Percentiles rank a stretch among this genome's conserved stretches.
Evolutionary conservation across 2,329 filamentous ascomycete genomes (phyloP).

Genomic region (Leptographium flavum): DNA sequence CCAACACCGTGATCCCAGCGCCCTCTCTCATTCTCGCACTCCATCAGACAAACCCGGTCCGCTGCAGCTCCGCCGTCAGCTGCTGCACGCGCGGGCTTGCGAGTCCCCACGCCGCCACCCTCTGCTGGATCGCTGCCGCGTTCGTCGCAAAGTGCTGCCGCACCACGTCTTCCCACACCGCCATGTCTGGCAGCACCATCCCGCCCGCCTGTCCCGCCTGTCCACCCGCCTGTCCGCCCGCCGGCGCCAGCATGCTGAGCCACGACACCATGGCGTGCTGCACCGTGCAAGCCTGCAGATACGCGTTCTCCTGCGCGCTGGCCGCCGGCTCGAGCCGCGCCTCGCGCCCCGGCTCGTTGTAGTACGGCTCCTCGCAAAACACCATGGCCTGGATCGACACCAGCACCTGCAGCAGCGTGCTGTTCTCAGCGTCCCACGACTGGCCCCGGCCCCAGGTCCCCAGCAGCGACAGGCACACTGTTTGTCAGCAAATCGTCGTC

Average conservation of each 20-base stretch:
- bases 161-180: conserved; percentile 14
- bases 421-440: conserved; percentile 28
- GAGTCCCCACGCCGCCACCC: conserved; percentile 7
- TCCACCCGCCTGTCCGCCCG: background rate
- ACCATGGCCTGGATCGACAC: conserved; percentile 46
- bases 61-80: background rate
- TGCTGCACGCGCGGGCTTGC: conserved; percentile 1
- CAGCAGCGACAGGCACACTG: conserved; percentile 34
- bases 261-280: conserved; percentile 17
- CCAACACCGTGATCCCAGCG: background rate
- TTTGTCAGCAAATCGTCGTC: background rate
- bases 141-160: conserved; percentile 14
- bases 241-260: conserved; percentile 10
- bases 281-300: conserved; percentile 15
- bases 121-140: conserved; percentile 9
- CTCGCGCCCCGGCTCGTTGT: conserved; percentile 36
- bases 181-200: conserved; percentile 4
- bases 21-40: background rate
- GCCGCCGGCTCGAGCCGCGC: conserved; percentile 2
- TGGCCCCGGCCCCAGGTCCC: conserved; percentile 31
- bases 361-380: conserved; percentile 35
- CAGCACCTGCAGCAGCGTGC: conserved; percentile 35
- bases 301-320: conserved; percentile 17
- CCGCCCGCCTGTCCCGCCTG: background rate
- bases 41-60: background rate